These are phyloP conservation scores for Neopestalotiopsis clavispora DNA, from an alignment of 2,329 filamentous ascomycete genomes.

Conservation along the genomic window DNA sequence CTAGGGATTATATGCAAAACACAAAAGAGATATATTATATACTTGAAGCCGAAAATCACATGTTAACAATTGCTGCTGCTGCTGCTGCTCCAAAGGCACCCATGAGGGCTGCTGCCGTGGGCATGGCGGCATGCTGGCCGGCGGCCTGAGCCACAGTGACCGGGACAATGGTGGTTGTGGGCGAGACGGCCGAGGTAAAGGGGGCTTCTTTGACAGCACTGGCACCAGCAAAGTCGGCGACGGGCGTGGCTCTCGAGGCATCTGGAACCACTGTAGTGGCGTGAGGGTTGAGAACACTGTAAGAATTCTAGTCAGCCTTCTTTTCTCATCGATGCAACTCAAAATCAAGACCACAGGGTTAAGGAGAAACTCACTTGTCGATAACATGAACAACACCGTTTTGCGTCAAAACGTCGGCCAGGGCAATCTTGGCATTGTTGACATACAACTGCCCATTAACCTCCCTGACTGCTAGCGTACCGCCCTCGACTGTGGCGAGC, in stretches of 20 bases:
- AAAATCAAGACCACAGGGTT: background rate
- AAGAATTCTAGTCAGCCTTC: conserved; percentile 16
- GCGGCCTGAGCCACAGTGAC: conserved; percentile 26
- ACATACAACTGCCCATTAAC: conserved; percentile 39
- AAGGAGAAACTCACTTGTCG: conserved; percentile 33
- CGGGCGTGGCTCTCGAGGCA: conserved; percentile 33
- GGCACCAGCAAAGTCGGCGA: conserved; percentile 34
- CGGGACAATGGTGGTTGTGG: conserved; percentile 32
- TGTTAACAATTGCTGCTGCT: conserved; percentile 23
- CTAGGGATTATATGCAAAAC: too few relatives aligned
- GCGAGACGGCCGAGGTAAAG: conserved; percentile 33
- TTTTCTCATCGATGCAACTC: background rate
- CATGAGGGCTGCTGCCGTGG: conserved; percentile 27
- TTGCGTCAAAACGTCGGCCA: conserved; percentile 11
- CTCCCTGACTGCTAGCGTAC: conserved; percentile 39
- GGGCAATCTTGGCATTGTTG: conserved; percentile 7
- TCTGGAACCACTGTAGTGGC: conserved; percentile 35
- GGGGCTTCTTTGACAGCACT: conserved; percentile 27
- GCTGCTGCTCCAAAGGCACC: conserved; percentile 23
- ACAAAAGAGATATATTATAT: too few relatives aligned
- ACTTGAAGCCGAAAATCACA: background rate
- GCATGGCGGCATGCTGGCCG: conserved; percentile 20
- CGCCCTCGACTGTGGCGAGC: conserved; percentile 33
- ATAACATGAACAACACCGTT: conserved; percentile 36
- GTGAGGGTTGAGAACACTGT: conserved; percentile 43